Conservation (phyloP, 331 rosid species). For the Malus hybrid region DNA sequence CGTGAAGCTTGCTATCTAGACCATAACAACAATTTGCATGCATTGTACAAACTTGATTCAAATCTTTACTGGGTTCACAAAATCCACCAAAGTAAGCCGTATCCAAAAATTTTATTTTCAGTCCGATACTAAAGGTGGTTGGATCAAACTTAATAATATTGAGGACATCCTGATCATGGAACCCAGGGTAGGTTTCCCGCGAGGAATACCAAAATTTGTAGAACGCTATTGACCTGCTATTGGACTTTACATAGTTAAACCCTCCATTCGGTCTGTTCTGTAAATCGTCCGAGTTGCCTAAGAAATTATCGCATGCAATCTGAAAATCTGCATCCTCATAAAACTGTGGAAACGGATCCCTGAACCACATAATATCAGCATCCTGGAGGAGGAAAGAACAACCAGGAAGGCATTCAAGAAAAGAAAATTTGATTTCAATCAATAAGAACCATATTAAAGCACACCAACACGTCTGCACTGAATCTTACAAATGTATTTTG, state of each 20-base stretch:
- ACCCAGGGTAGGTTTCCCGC: slow-evolving; percentile 63
- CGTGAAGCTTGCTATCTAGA: slow-evolving; percentile 79
- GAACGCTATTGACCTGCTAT: slow-evolving; percentile 74
- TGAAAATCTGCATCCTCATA: slow-evolving; percentile 73
- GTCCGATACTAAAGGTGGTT: slow-evolving; percentile 40
- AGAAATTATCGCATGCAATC: slow-evolving; percentile 85
- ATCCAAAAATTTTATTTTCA: slow-evolving; percentile 76
- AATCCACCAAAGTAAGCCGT: slow-evolving; percentile 91
- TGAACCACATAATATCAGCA: slow-evolving; percentile 98
- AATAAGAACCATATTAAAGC: neutral
- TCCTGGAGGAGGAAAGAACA: slow-evolving; percentile 45
- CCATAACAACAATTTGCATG: slow-evolving; percentile 97
- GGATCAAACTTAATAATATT: slow-evolving; percentile 72
- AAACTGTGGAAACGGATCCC: slow-evolving; percentile 89
- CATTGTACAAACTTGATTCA: slow-evolving; percentile 90
- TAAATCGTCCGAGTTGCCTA: slow-evolving; percentile 54
- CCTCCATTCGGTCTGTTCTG: slow-evolving; percentile 87
- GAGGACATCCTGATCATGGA: slow-evolving; percentile 96
- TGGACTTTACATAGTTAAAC: slow-evolving; percentile 77
- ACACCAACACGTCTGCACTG: neutral
- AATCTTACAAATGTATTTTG: neutral
- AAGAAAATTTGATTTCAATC: neutral
- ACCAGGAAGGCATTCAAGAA: neutral
- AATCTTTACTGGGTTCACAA: slow-evolving; percentile 93
- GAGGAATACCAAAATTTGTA: slow-evolving; percentile 83